These are phyloP conservation scores for Sporothrix schenckii DNA, from an alignment of 2,329 filamentous ascomycete species.

Conservation along the genomic window DNA sequence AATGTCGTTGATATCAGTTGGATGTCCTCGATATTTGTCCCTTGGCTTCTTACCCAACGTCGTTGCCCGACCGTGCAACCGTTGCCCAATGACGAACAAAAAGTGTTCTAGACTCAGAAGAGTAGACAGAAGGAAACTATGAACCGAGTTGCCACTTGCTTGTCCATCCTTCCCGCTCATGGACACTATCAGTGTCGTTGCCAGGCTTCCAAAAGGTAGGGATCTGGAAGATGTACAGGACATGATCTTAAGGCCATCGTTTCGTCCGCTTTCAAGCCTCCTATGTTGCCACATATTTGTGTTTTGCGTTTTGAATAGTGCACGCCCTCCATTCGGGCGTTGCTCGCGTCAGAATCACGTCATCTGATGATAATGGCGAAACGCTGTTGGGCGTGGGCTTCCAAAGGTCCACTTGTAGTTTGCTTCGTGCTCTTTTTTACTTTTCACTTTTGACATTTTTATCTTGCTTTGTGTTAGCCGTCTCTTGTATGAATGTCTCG, in stretches of 20 bases:
- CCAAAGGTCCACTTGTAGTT: background rate
- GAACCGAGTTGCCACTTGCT: background rate
- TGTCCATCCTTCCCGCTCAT: background rate
- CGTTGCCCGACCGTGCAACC: constrained; percentile 7
- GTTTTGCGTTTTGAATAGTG: background rate
- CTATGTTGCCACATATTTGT: background rate
- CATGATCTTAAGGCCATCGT: no score
- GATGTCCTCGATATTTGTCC: background rate
- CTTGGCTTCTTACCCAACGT: background rate
- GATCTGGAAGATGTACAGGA: background rate
- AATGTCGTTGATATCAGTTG: background rate
- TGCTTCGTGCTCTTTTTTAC: no score
- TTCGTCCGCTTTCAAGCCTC: background rate
- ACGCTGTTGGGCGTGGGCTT: background rate
- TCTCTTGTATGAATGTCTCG: background rate
- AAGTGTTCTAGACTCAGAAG: background rate
- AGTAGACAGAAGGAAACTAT: background rate
- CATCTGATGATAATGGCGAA: constrained; percentile 13
- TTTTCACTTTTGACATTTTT: background rate
- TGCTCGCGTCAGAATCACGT: constrained; percentile 24
- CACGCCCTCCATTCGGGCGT: constrained; percentile 10
- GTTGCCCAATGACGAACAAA: background rate
- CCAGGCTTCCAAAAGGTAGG: background rate
- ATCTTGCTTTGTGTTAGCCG: background rate
- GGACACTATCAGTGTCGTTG: background rate